These are phyloP conservation scores for Tylopilus plumbeoviolaceoides DNA, from an alignment of 768 basidiomycete genomes.

Conservation along the genomic window DNA sequence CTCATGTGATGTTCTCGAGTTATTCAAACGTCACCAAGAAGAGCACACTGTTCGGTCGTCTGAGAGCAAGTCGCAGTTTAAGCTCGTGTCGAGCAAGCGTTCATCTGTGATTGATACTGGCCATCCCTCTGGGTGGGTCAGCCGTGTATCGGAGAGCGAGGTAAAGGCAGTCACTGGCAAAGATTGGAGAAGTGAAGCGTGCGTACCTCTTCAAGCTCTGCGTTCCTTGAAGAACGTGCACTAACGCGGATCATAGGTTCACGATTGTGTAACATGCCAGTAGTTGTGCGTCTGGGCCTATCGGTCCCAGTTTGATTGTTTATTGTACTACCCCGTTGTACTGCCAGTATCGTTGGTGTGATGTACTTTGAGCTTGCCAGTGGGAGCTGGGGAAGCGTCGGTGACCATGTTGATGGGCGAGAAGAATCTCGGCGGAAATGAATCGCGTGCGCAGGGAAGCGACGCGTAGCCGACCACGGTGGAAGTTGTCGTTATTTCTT, in stretches of 20 bases:
- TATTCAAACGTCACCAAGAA: slow-evolving; percentile 59
- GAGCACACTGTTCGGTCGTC: slow-evolving; percentile 33
- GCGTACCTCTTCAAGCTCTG: slow-evolving; percentile 18
- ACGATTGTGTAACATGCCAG: slow-evolving; percentile 1
- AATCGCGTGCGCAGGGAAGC: not conserved
- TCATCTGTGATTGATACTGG: slow-evolving; percentile 65
- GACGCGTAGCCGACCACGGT: not conserved
- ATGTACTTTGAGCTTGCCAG: not conserved
- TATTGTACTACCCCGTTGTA: not conserved
- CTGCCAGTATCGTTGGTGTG: not conserved
- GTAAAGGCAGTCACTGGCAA: slow-evolving; percentile 40
- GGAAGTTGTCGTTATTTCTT: not conserved
- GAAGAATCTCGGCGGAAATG: not conserved
- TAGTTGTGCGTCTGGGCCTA: too few species aligned
- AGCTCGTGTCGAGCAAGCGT: slow-evolving; percentile 70
- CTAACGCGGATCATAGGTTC: slow-evolving; percentile 14
- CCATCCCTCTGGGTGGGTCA: slow-evolving; percentile 70
- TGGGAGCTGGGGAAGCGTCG: not conserved
- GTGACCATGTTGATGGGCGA: not conserved
- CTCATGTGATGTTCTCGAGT: slow-evolving; percentile 28
- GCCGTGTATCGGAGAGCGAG: slow-evolving; percentile 43
- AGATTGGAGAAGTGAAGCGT: slow-evolving; percentile 56
- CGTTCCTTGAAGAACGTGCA: not conserved
- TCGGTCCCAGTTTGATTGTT: not conserved
- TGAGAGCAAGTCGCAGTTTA: slow-evolving; percentile 66